Base-by-base conservation (phyloP, 2,329 filamentous ascomycete species). In the Falciphora oryzae region DNA sequence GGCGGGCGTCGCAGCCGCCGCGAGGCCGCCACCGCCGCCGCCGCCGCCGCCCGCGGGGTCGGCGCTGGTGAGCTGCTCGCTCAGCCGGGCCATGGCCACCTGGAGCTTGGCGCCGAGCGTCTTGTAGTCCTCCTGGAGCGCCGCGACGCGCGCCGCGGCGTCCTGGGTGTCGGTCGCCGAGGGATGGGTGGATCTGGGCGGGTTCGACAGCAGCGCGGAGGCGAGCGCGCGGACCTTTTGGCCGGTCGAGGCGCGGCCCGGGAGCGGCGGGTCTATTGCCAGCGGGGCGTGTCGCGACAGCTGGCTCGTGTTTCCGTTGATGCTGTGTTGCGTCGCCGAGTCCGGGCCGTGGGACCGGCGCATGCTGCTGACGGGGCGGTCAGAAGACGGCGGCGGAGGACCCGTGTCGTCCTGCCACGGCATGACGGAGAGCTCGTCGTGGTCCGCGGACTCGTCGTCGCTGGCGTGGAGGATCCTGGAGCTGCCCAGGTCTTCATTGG, bases 141-240 rank as follows among this genome's bases (percentile, higher is more conserved):
- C 28, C 27, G 31, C 29, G 53, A 57, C 53, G 31, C 56, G 61
- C 18, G 44, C 29, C 28, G 61, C 61, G 29, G 44, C 53, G n/a
- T 63, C 61, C 25, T 44, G 44, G 7, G 53, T 28, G 22, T 63
- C 61, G 18, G 44, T 53, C 11, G 53, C 18, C 2, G 44, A 29
- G 27, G 29, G 50, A 28, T 28, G 11, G 27, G 44, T 28, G 61
- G 61, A 57, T 27, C 35, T 53, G 29, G 61, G 61, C 31, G 61
- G 61, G 28, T 25, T 57, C 10, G 31, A 22, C 18, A 63, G 38
- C 29, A 63, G 53, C 10, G 29, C 44, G 13, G 29, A 11, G 14
- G 22, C 61, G 50, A 63, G 53, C n/a, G 61, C 53, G 25, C 11
- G n/a, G 29, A 63, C 31, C n/a, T 63, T 63, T 25, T 29, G 61